Base-by-base conservation (phyloP, 2,329 filamentous ascomycete species). In the Hypoxylon sp. region DNA sequence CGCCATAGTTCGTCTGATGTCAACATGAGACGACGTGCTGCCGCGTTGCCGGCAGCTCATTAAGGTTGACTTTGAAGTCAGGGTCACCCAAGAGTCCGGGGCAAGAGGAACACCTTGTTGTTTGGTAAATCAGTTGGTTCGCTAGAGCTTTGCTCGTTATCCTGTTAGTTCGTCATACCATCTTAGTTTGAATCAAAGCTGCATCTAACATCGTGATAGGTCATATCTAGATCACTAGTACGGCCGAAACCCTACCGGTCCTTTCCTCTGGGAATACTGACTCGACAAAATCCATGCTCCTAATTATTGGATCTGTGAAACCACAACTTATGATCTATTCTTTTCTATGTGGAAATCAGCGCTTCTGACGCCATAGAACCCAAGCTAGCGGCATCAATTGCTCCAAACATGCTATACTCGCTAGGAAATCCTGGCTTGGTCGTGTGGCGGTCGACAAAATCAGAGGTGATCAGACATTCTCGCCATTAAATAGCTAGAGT, bases 161-260 rank as follows among this genome's bases (percentile, higher is more conserved):
- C 60, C n/a, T 31, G n/a, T 66, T 46, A 50, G 51, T 63, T 54
- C 58, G 35, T 63, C 42, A 33, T 35, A 56, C 48, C 52, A 55
- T 50, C 47, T 54, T 65, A 52, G 44, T 44, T 53, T 58, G 48
- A 33, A 62, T 54, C 61, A 57, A n/a, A 47, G 26, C 46, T 59
- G 17, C 51, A 61, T 66, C 60, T 60, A 60, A 46, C 56, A 48
- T 65, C n/a, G 50, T 65, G 60, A 69, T 71, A 71, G 69, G 66
- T 53, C 55, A 44, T 67, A 31, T 61, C 53, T 33, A 69, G 42
- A 60, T 67, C 63, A 63, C 62, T 59, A 53, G 51, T 70, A 70
- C 66, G 69, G 69, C 69, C 69, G 69, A 70, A 65, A 69, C 69
- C 69, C 63, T 67, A 66, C 67, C 63, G 54, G 66, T 24, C 66